Conservation (phyloP, 1,139 yeast species). For the Sugiyamaella pinicola region DNA sequence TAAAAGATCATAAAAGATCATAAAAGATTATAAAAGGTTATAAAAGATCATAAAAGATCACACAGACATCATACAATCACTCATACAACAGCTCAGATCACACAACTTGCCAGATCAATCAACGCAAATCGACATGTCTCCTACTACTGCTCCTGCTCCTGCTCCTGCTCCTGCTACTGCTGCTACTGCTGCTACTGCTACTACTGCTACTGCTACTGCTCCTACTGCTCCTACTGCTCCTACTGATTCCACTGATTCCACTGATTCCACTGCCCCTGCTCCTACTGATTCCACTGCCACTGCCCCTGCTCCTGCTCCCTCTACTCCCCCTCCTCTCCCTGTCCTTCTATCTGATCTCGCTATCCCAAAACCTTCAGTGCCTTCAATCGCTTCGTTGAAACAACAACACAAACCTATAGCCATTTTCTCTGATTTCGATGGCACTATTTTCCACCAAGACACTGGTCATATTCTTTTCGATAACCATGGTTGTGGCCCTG, state of each 20-base stretch:
- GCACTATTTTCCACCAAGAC: slow-evolving; percentile 50
- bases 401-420: slow-evolving; percentile 41
- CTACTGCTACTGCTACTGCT: too few relatives aligned
- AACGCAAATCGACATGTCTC: too few relatives aligned
- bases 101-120: too few relatives aligned
- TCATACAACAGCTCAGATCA: too few relatives aligned
- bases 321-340: slow-evolving; percentile 23
- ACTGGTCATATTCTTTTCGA: slow-evolving; percentile 51
- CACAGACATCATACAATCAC: too few relatives aligned
- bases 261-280: not conserved
- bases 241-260: not conserved
- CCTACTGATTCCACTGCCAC: not conserved
- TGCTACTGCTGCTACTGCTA: too few relatives aligned
- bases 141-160: too few relatives aligned
- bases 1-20: too few relatives aligned
- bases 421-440: slow-evolving; percentile 49
- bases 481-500: slow-evolving; percentile 48
- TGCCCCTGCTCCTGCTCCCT: not conserved
- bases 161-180: too few relatives aligned
- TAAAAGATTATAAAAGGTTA: too few relatives aligned
- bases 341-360: slow-evolving; percentile 32
- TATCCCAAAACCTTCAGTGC: slow-evolving; percentile 39
- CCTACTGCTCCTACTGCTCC: slow-evolving; percentile 10
- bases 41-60: too few relatives aligned
- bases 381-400: slow-evolving; percentile 36